Percentiles rank a stretch among this genome's conserved stretches.
Evolutionary conservation across 1,284 basidiomycete genomes (phyloP).

Genomic region (Rhodotorula mucilaginosa): DNA sequence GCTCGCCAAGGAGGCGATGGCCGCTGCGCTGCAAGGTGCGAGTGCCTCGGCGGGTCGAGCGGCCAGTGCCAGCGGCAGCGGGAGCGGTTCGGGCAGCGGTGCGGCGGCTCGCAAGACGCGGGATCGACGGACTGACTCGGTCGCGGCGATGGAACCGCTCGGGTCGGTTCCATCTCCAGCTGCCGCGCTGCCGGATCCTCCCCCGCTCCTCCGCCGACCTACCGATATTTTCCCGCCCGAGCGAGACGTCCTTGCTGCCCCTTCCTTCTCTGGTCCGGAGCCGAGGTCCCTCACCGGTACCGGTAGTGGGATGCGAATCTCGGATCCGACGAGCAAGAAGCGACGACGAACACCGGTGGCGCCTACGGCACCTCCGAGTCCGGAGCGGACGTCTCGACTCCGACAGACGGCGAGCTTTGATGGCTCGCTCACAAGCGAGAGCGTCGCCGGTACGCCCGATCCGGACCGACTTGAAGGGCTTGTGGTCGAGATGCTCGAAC

Average conservation of each 20-base stretch:
- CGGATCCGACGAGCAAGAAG: slow-evolving; percentile 17
- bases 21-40: not conserved
- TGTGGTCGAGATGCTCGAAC: slow-evolving; percentile 32
- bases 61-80: not conserved
- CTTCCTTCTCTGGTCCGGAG: slow-evolving; percentile 32
- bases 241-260: slow-evolving; percentile 30
- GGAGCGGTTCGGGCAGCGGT: slow-evolving; percentile 7
- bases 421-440: slow-evolving; percentile 1
- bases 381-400: not conserved
- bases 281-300: slow-evolving; percentile 28
- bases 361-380: not conserved
- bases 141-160: not conserved
- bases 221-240: slow-evolving; percentile 29
- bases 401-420: slow-evolving; percentile 9
- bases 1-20: slow-evolving; percentile 4
- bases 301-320: slow-evolving; percentile 32
- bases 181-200: slow-evolving; percentile 11
- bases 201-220: slow-evolving; percentile 21
- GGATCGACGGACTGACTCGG: not conserved
- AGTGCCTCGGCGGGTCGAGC: not conserved
- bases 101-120: not conserved
- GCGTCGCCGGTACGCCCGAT: slow-evolving; percentile 2
- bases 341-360: slow-evolving; percentile 4
- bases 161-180: slow-evolving; percentile 1
- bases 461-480: slow-evolving; percentile 21